Base-by-base conservation (phyloP, 176 grass and related monocot genomes). In the Avena atlantica region DNA sequence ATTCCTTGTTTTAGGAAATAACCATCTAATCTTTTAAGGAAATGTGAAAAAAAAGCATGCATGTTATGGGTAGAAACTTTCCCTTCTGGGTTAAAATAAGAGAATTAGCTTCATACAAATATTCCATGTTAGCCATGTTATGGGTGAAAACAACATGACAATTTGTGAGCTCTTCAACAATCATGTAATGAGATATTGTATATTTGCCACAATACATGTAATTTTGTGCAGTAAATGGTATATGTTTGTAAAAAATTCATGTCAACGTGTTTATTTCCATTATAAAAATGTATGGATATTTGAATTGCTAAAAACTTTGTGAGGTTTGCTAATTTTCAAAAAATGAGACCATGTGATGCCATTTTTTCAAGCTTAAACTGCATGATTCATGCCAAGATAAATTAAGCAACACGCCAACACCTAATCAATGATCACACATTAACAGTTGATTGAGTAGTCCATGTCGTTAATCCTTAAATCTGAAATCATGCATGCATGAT, bases 401-500 rank as follows among this genome's bases (percentile, higher is more conserved):
- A 48, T 0, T 0, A 14, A 66, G 17, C 50, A 8, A 12, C 29
- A 45, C 8, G 25, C 62, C 61, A 1, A 49, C 16, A 84, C 58
- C 48, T 37, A 57, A 57, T 52, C 11, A 11, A 45, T 15, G 5
- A 69, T 78, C 7, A 71, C 14, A 48, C 48, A 60, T 57, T 66
- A 57, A 79, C 3, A 74, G 57, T 40, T 19, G 34, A 67, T 81
- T 58, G 55, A 57, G 57, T 19, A 77, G 68, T 64, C 72, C 5
- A 57, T 77, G 40, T 17, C 23, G 4, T 63, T n/a, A 29, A 62
- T 72, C 57, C 47, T 55, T 87, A 83, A 71, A 40, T 53, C 16
- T 40, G 29, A 84, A 63, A 44, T 55, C 70, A 85, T 77, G 85
- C 57, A 14, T 58, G 64, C 27, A 73, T 79, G 40, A 63, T 76